Evolutionary conservation across 805 yeast species (phyloP).

Genomic region (Candida railenensis): DNA sequence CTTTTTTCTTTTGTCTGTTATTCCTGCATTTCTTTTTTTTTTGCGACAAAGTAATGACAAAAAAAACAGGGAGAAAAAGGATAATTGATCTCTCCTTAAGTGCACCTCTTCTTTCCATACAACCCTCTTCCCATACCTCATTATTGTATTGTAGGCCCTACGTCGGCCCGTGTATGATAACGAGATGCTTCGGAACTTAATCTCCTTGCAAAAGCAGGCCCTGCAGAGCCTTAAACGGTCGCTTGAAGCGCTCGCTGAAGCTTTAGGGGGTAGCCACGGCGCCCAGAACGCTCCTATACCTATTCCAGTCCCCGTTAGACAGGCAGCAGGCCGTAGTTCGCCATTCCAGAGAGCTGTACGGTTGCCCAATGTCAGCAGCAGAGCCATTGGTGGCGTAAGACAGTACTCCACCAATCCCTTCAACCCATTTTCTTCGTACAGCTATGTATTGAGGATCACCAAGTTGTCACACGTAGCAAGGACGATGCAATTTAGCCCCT

Average conservation of each 20-base stretch:
- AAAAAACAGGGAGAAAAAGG: background rate
- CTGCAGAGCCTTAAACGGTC: conserved; percentile 1
- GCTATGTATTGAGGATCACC: background rate
- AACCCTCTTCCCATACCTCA: too few relatives aligned
- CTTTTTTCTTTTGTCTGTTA: background rate
- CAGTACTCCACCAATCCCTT: conserved; percentile 4
- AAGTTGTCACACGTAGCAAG: background rate
- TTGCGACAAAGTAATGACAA: too few relatives aligned
- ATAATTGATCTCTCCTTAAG: background rate
- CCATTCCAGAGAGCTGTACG: conserved; percentile 1
- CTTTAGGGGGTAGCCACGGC: background rate
- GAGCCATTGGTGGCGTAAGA: background rate
- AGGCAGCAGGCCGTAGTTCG: background rate
- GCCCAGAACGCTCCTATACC: background rate
- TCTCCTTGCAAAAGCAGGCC: conserved; percentile 1
- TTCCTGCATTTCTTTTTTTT: too few relatives aligned
- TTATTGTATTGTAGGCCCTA: background rate
- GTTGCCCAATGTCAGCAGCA: background rate
- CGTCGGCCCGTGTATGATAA: background rate
- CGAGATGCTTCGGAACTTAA: conserved; percentile 3
- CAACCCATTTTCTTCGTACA: conserved; percentile 1
- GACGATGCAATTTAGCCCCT: conserved; percentile 1
- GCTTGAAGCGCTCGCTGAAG: conserved; percentile 4
- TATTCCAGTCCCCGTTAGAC: conserved; percentile 1
- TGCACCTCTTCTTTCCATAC: too few relatives aligned